Base-by-base conservation (phyloP, 805 yeast genomes). In the Yarrowia hollandica region DNA sequence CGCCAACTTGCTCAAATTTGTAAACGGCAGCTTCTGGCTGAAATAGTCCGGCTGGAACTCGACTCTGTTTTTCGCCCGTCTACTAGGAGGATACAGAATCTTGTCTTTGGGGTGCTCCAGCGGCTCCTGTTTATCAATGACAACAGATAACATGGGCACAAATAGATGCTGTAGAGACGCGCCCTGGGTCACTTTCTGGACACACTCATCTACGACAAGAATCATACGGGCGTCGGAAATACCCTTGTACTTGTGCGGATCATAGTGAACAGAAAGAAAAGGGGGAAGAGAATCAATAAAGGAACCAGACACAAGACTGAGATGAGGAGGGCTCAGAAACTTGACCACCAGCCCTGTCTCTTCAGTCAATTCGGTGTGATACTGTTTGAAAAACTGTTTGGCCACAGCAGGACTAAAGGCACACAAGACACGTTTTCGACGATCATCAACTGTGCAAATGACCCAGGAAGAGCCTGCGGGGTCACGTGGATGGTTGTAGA, bases 401-500 rank as follows among this genome's bases (percentile, higher is more conserved):
- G 55, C 38, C n/a, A 22, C 39, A n/a, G n/a, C 30, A 9, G 55
- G 55, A 30, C 30, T 15, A 5, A 46, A 10, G 14, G 38, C 38
- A 15, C 55, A 46, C 2, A 46, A 22, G 3, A 31, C 28, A 8
- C 55, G 18, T n/a, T 46, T 46, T 31, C 55, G 38, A 11, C 55
- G 26, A 15, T 46, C 55, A 12, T 46, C 38, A 9, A 46, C 38
- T 9, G 15, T 21, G 15, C 30, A 30, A n/a, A 46, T 46, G 22
- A 31, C 18, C 55, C 54, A 44, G 10, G 54, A 44, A 7, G 54
- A 31, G 5, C 30, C 22, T 8, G 26, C n/a, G n/a, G 37, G 15
- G 39, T 46, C 55, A 14, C 55, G 55, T 16, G 55, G 55, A 10
- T 39, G 55, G 55, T 46, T 31, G 55, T 33, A 22, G 15, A 31